phyloP scores from a whole-genome alignment of 139 green algal genomes.

The Chlamydomonas incerta region DNA sequence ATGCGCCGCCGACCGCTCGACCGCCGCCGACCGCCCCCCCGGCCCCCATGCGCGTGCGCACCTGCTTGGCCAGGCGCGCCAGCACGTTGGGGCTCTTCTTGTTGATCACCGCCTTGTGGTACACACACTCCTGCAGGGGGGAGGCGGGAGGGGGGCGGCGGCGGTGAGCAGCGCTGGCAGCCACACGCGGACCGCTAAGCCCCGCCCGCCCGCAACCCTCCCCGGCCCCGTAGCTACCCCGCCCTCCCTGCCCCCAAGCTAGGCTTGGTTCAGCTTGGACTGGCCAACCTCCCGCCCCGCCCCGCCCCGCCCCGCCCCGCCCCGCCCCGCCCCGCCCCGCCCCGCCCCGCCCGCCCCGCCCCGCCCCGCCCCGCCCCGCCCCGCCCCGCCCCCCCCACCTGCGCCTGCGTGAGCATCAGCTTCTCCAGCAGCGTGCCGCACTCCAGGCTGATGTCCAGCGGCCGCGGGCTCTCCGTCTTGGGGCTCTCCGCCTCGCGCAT shows the following conservation, averaged over 20 bases:
- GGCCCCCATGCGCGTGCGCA: no score
- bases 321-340: background rate
- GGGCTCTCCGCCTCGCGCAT: constrained; percentile 78
- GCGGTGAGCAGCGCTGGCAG: background rate
- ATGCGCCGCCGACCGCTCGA: no score
- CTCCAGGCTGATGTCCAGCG: constrained; percentile 85
- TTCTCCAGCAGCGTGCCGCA: constrained; percentile 88
- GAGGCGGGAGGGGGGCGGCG: background rate
- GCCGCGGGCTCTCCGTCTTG: constrained; percentile 73
- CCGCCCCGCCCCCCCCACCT: constrained; percentile 43
- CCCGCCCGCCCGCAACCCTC: no score
- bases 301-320: no score
- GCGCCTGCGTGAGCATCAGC: constrained; percentile 94
- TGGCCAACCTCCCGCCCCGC: no score
- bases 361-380: constrained; percentile 31
- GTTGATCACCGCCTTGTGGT: constrained; percentile 87
- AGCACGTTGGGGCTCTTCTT: constrained; percentile 77
- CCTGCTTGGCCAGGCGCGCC: constrained; percentile 84
- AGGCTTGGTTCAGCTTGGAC: no score
- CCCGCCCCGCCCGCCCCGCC: constrained; percentile 33
- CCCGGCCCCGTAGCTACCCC: no score
- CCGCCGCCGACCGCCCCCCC: no score
- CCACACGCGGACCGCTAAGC: no score
- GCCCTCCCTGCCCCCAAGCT: no score
- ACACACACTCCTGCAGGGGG: constrained; percentile 87